Conservation (phyloP, 306 rosid genomes). For the Trifolium dubium region DNA sequence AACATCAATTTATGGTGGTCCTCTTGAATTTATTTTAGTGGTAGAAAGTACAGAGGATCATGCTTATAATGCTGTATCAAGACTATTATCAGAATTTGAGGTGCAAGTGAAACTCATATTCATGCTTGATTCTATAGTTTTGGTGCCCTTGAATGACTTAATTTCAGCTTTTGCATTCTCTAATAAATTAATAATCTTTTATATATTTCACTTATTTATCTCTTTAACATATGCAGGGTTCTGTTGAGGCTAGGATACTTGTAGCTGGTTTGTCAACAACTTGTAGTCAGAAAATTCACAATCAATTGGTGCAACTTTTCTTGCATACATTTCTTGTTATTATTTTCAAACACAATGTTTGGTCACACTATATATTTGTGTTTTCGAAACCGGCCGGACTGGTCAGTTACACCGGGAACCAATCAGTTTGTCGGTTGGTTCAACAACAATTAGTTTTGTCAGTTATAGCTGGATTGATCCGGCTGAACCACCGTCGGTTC, state of each 20-base stretch:
- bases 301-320: conserved; percentile 73
- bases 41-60: conserved; percentile 93
- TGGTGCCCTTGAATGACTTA: conserved; percentile 28
- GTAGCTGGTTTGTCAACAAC: conserved; percentile 93
- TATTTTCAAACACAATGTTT: conserved; percentile 36
- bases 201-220: conserved; percentile 12
- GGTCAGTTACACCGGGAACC: no score
- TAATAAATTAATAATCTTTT: conserved; percentile 2
- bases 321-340: conserved; percentile 8
- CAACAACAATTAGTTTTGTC: no score
- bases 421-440: no score
- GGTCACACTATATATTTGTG: conserved; percentile 1
- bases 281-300: conserved; percentile 98
- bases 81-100: conserved; percentile 71
- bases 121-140: conserved; percentile 27
- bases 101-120: conserved; percentile 47
- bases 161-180: conserved; percentile 9
- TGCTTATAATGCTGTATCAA: conserved; percentile 70
- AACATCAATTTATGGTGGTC: conserved; percentile 98
- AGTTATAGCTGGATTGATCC: background rate
- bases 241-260: conserved; percentile 75
- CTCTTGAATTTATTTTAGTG: conserved; percentile 80
- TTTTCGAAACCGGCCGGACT: no score
- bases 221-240: conserved; percentile 59
- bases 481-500: background rate